Conservation (phyloP, 2,329 filamentous ascomycete species). For the Diaporthe caulivora region DNA sequence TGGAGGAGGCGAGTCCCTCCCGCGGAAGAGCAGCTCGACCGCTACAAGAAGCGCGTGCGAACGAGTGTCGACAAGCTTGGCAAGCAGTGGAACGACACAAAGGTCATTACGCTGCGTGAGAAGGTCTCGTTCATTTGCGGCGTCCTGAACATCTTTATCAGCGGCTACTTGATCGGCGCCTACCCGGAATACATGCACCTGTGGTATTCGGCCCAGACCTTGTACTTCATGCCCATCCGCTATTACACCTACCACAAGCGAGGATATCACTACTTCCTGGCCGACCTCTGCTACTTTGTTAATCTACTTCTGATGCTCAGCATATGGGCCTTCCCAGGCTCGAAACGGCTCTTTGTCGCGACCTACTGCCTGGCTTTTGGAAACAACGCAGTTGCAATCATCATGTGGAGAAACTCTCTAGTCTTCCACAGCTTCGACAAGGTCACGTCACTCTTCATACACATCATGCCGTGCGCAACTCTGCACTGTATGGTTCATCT, state of each 20-base stretch:
- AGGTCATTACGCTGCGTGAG: slow-evolving; percentile 88
- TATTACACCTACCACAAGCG: slow-evolving; percentile 91
- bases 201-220: slow-evolving; percentile 90
- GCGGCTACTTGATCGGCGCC: slow-evolving; percentile 91
- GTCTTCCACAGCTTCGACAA: slow-evolving; percentile 99
- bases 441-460: slow-evolving; percentile 97
- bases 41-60: slow-evolving; percentile 89
- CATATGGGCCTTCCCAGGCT: slow-evolving; percentile 91
- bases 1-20: slow-evolving; percentile 89
- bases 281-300: slow-evolving; percentile 98
- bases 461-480: slow-evolving; percentile 97
- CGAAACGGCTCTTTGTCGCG: slow-evolving; percentile 91
- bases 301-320: slow-evolving; percentile 86
- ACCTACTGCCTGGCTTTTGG: slow-evolving; percentile 94
- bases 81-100: slow-evolving; percentile 88
- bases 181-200: slow-evolving; percentile 87
- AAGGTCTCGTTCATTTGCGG: slow-evolving; percentile 97
- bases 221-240: slow-evolving; percentile 98
- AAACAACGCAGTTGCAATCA: slow-evolving; percentile 97
- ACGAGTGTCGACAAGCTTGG: slow-evolving; percentile 89
- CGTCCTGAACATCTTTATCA: slow-evolving; percentile 97
- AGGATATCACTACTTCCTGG: slow-evolving; percentile 97
- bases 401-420: slow-evolving; percentile 98
- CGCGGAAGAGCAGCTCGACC: slow-evolving; percentile 91
- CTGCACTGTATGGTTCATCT: slow-evolving; percentile 94